phyloP scores from a whole-genome alignment of 2,329 filamentous ascomycete genomes.

The Claviceps pazoutovae region DNA sequence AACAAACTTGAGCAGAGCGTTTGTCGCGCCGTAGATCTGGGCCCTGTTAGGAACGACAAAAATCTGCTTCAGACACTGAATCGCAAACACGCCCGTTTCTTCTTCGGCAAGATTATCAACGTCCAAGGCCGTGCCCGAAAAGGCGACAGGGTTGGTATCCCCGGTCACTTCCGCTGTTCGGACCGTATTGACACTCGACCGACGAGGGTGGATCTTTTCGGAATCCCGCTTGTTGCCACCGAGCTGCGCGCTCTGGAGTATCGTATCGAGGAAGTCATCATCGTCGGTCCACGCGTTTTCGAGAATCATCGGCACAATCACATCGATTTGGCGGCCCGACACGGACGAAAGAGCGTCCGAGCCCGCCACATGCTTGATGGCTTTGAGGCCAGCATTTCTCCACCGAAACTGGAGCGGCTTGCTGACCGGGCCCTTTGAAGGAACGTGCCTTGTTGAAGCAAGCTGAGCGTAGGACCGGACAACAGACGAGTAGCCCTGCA shows the following conservation, averaged over 20 bases:
- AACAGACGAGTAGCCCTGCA: conserved; percentile 68
- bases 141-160: conserved; percentile 54
- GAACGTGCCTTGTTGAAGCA: conserved; percentile 48
- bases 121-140: conserved; percentile 71
- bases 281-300: conserved; percentile 72
- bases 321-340: conserved; percentile 59
- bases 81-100: conserved; percentile 69
- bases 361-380: conserved; percentile 66
- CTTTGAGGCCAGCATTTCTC: conserved; percentile 59
- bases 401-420: conserved; percentile 66
- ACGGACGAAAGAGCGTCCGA: conserved; percentile 68
- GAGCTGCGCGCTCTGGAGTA: conserved; percentile 53
- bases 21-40: conserved; percentile 67
- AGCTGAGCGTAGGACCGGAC: conserved; percentile 68
- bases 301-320: conserved; percentile 72
- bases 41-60: conserved; percentile 69
- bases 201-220: conserved; percentile 48
- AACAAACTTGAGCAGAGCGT: conserved; percentile 62
- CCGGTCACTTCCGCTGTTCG: conserved; percentile 47
- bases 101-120: conserved; percentile 84
- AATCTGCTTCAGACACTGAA: conserved; percentile 76
- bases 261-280: conserved; percentile 51
- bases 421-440: conserved; percentile 41
- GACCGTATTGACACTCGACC: conserved; percentile 69
- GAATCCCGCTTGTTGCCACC: conserved; percentile 52